Evolutionary conservation across 257 asterid species (phyloP), one percentile per base, ranked within the genome.

Genomic region (Leptodermis oblonga): DNA sequence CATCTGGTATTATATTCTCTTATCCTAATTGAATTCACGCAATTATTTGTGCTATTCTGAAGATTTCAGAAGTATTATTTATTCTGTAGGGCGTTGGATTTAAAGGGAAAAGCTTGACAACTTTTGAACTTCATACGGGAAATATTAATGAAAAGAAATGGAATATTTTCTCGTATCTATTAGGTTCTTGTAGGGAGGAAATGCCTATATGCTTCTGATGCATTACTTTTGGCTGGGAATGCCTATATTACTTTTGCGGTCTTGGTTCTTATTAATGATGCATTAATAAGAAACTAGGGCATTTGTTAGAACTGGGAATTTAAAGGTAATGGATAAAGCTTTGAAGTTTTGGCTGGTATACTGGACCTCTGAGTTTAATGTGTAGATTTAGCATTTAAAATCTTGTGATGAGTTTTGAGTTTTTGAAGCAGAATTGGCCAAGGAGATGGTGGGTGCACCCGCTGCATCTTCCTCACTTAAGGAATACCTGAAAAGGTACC

Each of bases 401-500:
- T 17, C 4, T 33, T 60, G 26, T 60, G 66, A 61, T 36, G 45
- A 31, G 45, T 61, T 61, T 61, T 33, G 30, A 18, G 66, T 12
- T 55, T 39, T 58, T 56, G 62, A 43, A 73, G 17, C 59, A 49
- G 65, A 41, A 9, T 25, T 41, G 30, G 39, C 49, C 31, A n/a
- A 62, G 26, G 28, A 58, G 15, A 86, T 89, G 96, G 84, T 71
- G 69, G 84, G 74, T 42, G 61, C 80, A 52, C 73, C 90, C 62
- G 70, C 87, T 12, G 70, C 78, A 33, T 66, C 90, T 54, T n/a
- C 82, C 46, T 86, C 95, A 6, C 84, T 90, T 59, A 89, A 87
- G 73, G 98, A 92, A 31, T 92, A 92, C 65, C 87, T 89, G 7
- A 89, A 84, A 69, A 89, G 75, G 26, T 89, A 89, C 78, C 82